These are phyloP conservation scores for Fusarium concolor DNA, from an alignment of 2,329 filamentous ascomycete genomes.

Conservation along the genomic window DNA sequence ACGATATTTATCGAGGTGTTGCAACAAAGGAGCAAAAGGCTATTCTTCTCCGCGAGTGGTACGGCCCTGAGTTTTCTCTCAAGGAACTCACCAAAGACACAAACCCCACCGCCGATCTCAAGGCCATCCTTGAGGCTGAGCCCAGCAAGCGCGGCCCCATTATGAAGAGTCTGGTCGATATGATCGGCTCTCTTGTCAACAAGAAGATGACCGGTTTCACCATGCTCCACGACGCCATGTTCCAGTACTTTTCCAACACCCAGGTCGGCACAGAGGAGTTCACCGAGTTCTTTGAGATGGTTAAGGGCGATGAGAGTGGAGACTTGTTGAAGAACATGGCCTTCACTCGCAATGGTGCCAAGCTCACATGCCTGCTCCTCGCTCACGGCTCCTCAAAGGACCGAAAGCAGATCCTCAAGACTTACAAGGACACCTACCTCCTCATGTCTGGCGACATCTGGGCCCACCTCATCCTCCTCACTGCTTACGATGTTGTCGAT, in stretches of 20 bases:
- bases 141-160: constrained; percentile 90
- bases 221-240: constrained; percentile 97
- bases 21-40: constrained; percentile 89
- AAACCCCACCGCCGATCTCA: constrained; percentile 74
- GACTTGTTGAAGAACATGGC: constrained; percentile 95
- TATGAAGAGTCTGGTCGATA: constrained; percentile 83
- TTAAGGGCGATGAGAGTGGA: constrained; percentile 91
- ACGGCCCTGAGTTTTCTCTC: constrained; percentile 90
- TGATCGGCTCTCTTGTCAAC: constrained; percentile 93
- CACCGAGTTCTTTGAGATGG: constrained; percentile 86
- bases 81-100: constrained; percentile 71
- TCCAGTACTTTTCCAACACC: constrained; percentile 91
- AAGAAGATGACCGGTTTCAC: constrained; percentile 98
- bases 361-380: constrained; percentile 82
- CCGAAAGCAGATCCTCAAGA: constrained; percentile 86
- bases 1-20: constrained; percentile 93
- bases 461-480: constrained; percentile 83
- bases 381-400: constrained; percentile 92
- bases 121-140: constrained; percentile 77
- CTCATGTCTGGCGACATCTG: constrained; percentile 84
- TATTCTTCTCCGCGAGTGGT: constrained; percentile 91
- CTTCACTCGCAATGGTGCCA: constrained; percentile 89
- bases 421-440: constrained; percentile 90
- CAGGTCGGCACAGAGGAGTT: constrained; percentile 83
- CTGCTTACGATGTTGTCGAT: constrained; percentile 91